Percentiles rank a stretch among this genome's conserved stretches.
phyloP scores from a whole-genome alignment of 177 flowering plant genomes.

The Vitis hybrid region DNA sequence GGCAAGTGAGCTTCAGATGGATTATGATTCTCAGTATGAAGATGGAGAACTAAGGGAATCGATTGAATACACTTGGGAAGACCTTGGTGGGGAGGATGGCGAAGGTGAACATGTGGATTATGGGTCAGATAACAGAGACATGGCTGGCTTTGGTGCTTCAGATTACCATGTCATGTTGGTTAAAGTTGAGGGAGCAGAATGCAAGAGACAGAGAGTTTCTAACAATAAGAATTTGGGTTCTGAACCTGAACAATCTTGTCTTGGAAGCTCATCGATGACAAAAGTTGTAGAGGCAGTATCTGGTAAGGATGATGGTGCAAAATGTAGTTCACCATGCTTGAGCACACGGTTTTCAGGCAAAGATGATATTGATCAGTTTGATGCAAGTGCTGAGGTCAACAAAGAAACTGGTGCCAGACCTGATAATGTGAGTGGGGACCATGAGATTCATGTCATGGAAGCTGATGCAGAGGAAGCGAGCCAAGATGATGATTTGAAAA shows the following conservation, averaged over 20 bases:
- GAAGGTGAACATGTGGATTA: slow-evolving; percentile 59
- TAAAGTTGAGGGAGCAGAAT: slow-evolving; percentile 11
- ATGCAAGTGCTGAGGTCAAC: slow-evolving; percentile 4
- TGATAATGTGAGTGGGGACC: slow-evolving; percentile 3
- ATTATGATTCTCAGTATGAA: slow-evolving; percentile 59
- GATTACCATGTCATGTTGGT: slow-evolving; percentile 20
- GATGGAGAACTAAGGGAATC: slow-evolving; percentile 65
- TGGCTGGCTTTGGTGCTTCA: slow-evolving; percentile 24
- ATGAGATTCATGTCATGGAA: slow-evolving; percentile 11
- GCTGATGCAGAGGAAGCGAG: slow-evolving; percentile 8
- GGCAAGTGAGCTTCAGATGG: slow-evolving; percentile 23
- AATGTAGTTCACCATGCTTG: background rate
- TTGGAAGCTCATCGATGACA: background rate
- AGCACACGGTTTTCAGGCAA: slow-evolving; percentile 9
- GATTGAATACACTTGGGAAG: slow-evolving; percentile 34
- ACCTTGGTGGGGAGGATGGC: slow-evolving; percentile 36
- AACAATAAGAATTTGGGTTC: slow-evolving; percentile 12
- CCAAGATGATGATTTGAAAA: slow-evolving; percentile 13
- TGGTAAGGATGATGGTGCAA: slow-evolving; percentile 2
- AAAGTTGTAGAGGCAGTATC: background rate
- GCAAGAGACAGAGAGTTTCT: slow-evolving; percentile 9
- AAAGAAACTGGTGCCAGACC: slow-evolving; percentile 7
- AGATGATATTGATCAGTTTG: slow-evolving; percentile 4
- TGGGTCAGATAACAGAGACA: slow-evolving; percentile 48
- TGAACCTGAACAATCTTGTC: slow-evolving; percentile 13